Base-by-base conservation (phyloP, 108 stramenopile species). In the Cyclotella sp. region DNA sequence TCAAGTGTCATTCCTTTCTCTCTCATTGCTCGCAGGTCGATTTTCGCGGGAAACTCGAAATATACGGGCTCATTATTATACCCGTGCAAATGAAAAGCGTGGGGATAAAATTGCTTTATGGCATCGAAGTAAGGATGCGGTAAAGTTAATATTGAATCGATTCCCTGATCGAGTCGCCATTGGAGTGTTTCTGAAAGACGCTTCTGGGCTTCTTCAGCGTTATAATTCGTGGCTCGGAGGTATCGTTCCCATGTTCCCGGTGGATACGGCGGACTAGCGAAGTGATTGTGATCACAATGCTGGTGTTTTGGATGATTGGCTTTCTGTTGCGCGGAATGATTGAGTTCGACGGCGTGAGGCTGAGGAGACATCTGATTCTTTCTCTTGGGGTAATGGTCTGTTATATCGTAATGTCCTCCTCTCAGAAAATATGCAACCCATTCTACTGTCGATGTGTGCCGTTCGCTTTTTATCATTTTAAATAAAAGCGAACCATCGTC, bases 41-140 rank as follows among this genome's bases (percentile, higher is more conserved):
- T 88, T 39, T 88, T 85, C 54, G 89, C 82, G 39, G 93, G 93
- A 49, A 73, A 64, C 68, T 94, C 93, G 68, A 82, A 88, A 47
- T 88, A 94, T 9, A 84, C 77, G 15, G 89, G 89, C 72, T 91
- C 85, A 15, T 79, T 81, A 26, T 83, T 64, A 5, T 73, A 69
- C 11, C 89, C 93, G 9, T 83, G 78, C 47, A 86, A 57, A 59
- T 90, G 89, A 78, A 81, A 91, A 54, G 74, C 91, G 77, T 91
- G 89, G 9, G 90, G 90, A 69, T 91, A 91, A 58, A 89, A 61
- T 59, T 70, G 52, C 39, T 91, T 91, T 64, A 91, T 86, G 12
- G 86, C 52, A 13, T 75, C 78, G 78, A 90, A 90, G 53, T 82
- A 19, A 0, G 88, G 89, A 74, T 86, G 85, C 3, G 90, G 79